phyloP scores from a whole-genome alignment of 768 basidiomycete genomes.

The Amanita pallidorosea region DNA sequence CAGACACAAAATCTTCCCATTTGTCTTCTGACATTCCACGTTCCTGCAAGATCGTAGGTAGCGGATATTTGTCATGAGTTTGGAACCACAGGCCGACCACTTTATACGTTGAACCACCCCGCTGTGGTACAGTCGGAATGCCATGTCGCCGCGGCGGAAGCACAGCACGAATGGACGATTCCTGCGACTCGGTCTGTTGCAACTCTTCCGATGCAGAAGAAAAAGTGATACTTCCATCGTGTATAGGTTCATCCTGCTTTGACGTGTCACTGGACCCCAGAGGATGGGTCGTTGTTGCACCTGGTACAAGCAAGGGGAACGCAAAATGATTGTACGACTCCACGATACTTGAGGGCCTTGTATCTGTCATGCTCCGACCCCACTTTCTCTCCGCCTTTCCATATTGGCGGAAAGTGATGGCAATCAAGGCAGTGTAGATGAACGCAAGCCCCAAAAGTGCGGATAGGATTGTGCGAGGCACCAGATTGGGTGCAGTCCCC shows the following conservation, averaged over 20 bases:
- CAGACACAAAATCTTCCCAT: constrained; percentile 13
- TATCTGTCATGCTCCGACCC: constrained; percentile 16
- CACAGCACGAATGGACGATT: too few relatives aligned
- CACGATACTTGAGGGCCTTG: constrained; percentile 3
- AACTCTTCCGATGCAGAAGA: too few relatives aligned
- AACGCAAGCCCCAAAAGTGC: constrained; percentile 39
- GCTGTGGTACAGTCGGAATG: not conserved
- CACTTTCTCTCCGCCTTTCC: constrained; percentile 30
- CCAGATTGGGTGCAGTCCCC: constrained; percentile 17
- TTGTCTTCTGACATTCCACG: constrained; percentile 8
- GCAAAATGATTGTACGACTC: not conserved
- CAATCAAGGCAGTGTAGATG: constrained; percentile 39
- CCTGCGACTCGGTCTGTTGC: too few relatives aligned
- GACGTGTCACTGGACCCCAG: too few relatives aligned
- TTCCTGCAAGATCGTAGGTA: constrained; percentile 9
- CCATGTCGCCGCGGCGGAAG: not conserved
- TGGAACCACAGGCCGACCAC: constrained; percentile 14
- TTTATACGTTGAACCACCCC: constrained; percentile 7
- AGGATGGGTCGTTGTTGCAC: too few relatives aligned
- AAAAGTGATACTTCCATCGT: too few relatives aligned
- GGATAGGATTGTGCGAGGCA: constrained; percentile 34
- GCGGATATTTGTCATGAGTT: not conserved
- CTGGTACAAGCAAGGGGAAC: too few relatives aligned
- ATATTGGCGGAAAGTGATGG: constrained; percentile 43
- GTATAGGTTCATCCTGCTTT: too few relatives aligned